Percentiles rank a stretch among this genome's conserved stretches.
Conservation (phyloP, 345 rosid genomes). For the Sisymbrium altissimum region DNA sequence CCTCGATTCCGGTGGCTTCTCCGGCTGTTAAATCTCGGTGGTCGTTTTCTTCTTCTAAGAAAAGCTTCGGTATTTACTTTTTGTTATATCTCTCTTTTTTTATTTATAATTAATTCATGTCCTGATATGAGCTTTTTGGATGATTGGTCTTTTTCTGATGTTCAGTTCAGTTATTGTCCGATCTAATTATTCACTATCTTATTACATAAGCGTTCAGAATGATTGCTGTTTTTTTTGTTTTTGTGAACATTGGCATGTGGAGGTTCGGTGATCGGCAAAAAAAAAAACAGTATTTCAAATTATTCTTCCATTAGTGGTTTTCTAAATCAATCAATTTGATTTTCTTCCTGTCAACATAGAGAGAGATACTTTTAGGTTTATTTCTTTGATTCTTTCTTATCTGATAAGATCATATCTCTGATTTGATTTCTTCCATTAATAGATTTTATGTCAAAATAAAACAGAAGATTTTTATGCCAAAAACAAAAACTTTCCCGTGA, state of each 20-base stretch:
- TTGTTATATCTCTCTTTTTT: not conserved
- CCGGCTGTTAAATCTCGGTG: slow-evolving; percentile 32
- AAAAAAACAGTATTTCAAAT: not conserved
- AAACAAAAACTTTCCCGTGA: slow-evolving; percentile 7
- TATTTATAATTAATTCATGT: not conserved
- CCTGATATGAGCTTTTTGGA: not conserved
- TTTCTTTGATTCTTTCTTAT: not conserved
- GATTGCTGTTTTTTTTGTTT: not conserved
- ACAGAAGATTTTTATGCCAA: not conserved
- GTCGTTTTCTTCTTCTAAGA: slow-evolving; percentile 40
- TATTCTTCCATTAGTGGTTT: not conserved
- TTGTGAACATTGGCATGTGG: slow-evolving; percentile 17
- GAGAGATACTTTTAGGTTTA: not conserved
- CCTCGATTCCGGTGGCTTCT: slow-evolving; percentile 10
- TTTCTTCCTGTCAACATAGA: slow-evolving; percentile 1
- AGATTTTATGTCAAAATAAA: not conserved
- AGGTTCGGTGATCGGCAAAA: slow-evolving; percentile 1
- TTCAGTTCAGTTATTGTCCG: not conserved
- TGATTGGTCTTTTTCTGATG: not conserved
- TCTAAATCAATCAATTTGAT: not conserved
- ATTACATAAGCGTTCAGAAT: not conserved
- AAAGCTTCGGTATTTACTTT: slow-evolving; percentile 31
- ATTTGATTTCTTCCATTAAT: slow-evolving; percentile 19
- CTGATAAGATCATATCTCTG: slow-evolving; percentile 9
- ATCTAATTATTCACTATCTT: not conserved